Conservation (phyloP, 2,329 filamentous ascomycete species). For the Aspergillus sp. region DNA sequence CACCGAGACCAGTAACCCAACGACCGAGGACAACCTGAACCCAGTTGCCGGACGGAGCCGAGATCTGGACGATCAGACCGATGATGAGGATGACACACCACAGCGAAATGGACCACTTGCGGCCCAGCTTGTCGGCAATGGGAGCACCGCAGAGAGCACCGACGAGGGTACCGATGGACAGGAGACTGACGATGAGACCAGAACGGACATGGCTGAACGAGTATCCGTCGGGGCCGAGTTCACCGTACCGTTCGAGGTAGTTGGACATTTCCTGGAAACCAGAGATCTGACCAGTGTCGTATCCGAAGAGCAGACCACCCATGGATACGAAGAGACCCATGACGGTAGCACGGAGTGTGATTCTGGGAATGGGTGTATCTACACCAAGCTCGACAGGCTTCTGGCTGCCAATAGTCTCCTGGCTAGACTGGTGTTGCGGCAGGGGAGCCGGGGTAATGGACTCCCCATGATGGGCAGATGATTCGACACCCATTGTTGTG, state of each 20-base stretch:
- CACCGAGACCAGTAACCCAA: slow-evolving; percentile 50
- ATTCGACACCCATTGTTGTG: slow-evolving; percentile 36
- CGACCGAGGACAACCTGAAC: slow-evolving; percentile 50
- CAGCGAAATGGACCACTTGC: slow-evolving; percentile 47
- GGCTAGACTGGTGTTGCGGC: slow-evolving; percentile 26
- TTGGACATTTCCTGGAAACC: slow-evolving; percentile 50
- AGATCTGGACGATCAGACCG: slow-evolving; percentile 51
- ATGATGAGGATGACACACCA: slow-evolving; percentile 48
- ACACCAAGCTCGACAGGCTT: slow-evolving; percentile 31
- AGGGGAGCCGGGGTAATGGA: slow-evolving; percentile 33
- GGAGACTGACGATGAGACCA: slow-evolving; percentile 48
- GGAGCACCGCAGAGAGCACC: slow-evolving; percentile 47
- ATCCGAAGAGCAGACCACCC: slow-evolving; percentile 52
- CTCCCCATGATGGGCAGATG: slow-evolving; percentile 37
- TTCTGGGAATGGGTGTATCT: slow-evolving; percentile 37
- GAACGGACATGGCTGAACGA: slow-evolving; percentile 46
- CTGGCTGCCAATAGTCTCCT: slow-evolving; percentile 30
- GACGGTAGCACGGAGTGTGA: slow-evolving; percentile 44
- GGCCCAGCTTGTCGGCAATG: slow-evolving; percentile 47
- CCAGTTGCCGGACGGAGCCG: slow-evolving; percentile 43
- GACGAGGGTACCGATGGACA: slow-evolving; percentile 50
- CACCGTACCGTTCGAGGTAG: slow-evolving; percentile 46
- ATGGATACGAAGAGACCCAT: slow-evolving; percentile 53
- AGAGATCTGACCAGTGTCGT: slow-evolving; percentile 52
- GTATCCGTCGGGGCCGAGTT: slow-evolving; percentile 38